A percentile compares a stretch with the other conserved stretches of the same genome.
phyloP scores from a whole-genome alignment of 2,329 filamentous ascomycete species.

The Sporothrix globosa region DNA sequence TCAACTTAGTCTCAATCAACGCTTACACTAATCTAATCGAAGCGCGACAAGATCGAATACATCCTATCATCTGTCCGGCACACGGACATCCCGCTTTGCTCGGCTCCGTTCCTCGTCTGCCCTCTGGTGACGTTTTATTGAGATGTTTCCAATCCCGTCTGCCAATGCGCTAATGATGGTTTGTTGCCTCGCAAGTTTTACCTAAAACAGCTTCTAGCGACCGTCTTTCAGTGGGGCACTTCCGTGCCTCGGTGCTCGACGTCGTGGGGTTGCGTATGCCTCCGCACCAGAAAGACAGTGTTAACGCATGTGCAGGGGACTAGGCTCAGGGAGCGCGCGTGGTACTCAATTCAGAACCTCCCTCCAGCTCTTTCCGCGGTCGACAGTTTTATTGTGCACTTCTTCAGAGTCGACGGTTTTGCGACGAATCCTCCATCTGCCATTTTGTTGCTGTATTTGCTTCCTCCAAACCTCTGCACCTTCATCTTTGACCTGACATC shows the following conservation, averaged over 20 bases:
- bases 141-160: background rate
- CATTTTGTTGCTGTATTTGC: background rate
- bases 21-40: too few relatives aligned
- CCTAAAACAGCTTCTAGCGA: background rate
- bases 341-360: background rate
- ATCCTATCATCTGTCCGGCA: too few relatives aligned
- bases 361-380: background rate
- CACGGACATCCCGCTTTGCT: too few relatives aligned
- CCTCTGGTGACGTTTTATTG: too few relatives aligned
- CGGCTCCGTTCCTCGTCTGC: too few relatives aligned
- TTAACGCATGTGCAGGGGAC: conserved; percentile 14
- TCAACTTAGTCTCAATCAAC: background rate
- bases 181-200: background rate
- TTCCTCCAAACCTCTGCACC: background rate
- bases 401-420: background rate
- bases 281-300: background rate
- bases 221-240: background rate
- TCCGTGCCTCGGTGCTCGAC: conserved; percentile 15
- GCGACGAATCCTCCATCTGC: background rate
- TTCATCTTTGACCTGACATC: background rate
- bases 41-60: too few relatives aligned
- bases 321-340: background rate
- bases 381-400: background rate
- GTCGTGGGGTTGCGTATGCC: background rate
- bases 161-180: background rate